Conservation (phyloP, 306 rosid species). For the Carpinus fangiana region DNA sequence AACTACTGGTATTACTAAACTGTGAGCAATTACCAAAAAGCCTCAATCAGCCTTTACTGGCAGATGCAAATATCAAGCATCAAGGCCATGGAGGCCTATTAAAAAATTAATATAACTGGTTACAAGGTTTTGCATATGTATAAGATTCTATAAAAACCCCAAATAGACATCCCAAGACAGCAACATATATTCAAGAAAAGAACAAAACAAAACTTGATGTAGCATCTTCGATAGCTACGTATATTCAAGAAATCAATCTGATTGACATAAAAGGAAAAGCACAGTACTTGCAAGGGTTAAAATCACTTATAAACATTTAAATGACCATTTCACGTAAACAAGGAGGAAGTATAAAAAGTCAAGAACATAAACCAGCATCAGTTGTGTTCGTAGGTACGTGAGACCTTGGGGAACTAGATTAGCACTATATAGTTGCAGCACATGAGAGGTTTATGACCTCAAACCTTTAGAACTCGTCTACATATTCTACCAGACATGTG, state of each 20-base stretch:
- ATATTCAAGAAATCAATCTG: too few relatives aligned
- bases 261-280: not conserved
- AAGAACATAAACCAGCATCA: not conserved
- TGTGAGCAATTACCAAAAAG: not conserved
- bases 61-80: not conserved
- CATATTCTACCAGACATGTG: not conserved
- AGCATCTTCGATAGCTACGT: too few relatives aligned
- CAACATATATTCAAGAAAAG: too few relatives aligned
- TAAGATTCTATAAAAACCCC: too few relatives aligned
- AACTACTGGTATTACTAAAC: not conserved
- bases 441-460: not conserved
- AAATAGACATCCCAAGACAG: too few relatives aligned
- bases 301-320: not conserved
- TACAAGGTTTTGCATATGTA: not conserved
- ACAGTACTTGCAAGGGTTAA: not conserved
- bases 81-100: not conserved
- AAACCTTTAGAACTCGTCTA: not conserved
- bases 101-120: not conserved
- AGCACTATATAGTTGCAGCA: not conserved
- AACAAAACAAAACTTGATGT: too few relatives aligned
- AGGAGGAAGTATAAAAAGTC: not conserved
- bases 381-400: not conserved
- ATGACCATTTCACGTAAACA: not conserved
- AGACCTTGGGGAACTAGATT: not conserved
- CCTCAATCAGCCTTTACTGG: not conserved